These are phyloP conservation scores for Anaeromyces robustus DNA, from an alignment of 192 early-diverging fungal genomes.

Conservation along the genomic window DNA sequence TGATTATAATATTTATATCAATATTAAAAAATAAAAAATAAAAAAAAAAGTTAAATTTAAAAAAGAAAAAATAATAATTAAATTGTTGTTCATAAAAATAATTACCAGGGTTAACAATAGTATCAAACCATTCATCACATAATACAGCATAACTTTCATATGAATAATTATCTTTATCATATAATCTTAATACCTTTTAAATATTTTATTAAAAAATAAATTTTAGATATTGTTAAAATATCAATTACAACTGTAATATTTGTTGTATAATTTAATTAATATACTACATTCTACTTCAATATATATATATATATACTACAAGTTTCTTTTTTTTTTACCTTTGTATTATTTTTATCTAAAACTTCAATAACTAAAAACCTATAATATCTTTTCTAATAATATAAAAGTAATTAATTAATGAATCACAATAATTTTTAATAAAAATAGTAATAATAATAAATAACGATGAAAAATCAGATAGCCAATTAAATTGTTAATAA, in stretches of 20 bases:
- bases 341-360: background rate
- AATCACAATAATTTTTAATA: too few species aligned
- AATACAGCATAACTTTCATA: conserved; percentile 21
- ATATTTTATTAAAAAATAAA: background rate
- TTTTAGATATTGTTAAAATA: too few species aligned
- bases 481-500: too few species aligned
- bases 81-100: background rate
- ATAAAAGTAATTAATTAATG: background rate
- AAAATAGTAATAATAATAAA: too few species aligned
- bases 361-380: conserved; percentile 23
- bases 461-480: too few species aligned
- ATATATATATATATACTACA: background rate
- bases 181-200: conserved; percentile 11
- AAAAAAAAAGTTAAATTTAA: too few species aligned
- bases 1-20: too few species aligned
- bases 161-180: conserved; percentile 7
- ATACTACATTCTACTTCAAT: too few species aligned
- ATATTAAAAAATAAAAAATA: too few species aligned
- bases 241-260: background rate
- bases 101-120: conserved; percentile 23
- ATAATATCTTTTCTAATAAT: conserved; percentile 3
- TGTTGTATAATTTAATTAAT: too few species aligned
- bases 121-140: conserved; percentile 53
- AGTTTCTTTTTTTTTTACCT: too few species aligned
- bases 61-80: conserved; percentile 3